phyloP scores from a whole-genome alignment of 2,329 filamentous ascomycete species.

The Fusarium sp. region DNA sequence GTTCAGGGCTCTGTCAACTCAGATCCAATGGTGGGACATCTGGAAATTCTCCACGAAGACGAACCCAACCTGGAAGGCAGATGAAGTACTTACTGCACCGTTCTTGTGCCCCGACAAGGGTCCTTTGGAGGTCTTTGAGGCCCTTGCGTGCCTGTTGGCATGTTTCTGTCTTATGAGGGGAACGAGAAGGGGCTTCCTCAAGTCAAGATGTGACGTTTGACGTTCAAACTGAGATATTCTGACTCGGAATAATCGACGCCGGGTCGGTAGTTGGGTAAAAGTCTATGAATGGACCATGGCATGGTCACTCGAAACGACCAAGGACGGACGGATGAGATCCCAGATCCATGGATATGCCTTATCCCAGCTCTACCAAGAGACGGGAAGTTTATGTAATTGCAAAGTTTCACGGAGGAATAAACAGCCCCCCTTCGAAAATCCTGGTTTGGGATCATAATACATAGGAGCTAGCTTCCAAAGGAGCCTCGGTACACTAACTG shows the following conservation, averaged over 20 bases:
- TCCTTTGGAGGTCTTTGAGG: background rate
- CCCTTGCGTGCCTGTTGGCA: slow-evolving; percentile 1
- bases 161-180: slow-evolving; percentile 2
- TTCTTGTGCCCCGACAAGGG: background rate
- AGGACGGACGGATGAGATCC: background rate
- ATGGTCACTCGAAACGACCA: background rate
- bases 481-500: slow-evolving; percentile 8
- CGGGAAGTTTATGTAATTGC: slow-evolving; percentile 25
- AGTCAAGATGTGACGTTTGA: background rate
- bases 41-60: slow-evolving; percentile 3
- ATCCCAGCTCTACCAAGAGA: background rate
- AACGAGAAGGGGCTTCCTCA: background rate
- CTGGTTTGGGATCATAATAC: slow-evolving; percentile 7
- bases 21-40: slow-evolving; percentile 23
- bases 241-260: slow-evolving; percentile 3
- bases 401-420: slow-evolving; percentile 14
- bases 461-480: background rate
- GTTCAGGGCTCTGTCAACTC: slow-evolving; percentile 2
- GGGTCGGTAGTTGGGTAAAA: background rate
- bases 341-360: background rate
- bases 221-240: background rate
- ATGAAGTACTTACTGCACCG: background rate
- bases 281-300: background rate
- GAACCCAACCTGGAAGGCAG: slow-evolving; percentile 25
- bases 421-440: slow-evolving; percentile 10